A percentile compares a stretch with the other conserved stretches of the same genome.
Conservation (phyloP, 371 early-diverging fungal genomes). For the Mucor saturninus region DNA sequence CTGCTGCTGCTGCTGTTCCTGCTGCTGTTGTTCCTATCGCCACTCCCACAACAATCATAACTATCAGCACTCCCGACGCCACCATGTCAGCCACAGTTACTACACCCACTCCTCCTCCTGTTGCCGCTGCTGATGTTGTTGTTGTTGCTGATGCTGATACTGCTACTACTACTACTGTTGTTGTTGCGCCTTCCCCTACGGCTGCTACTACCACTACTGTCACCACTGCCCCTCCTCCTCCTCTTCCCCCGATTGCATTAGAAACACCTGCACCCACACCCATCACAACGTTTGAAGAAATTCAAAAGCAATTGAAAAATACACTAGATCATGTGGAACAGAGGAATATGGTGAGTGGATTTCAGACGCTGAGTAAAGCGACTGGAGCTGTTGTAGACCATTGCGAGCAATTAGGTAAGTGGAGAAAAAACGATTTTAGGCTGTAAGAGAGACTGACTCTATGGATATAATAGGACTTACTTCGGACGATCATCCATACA, state of each 20-base stretch:
- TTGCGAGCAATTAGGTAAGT: constrained; percentile 72
- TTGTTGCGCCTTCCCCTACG: too few relatives aligned
- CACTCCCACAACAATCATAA: too few relatives aligned
- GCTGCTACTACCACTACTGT: background rate
- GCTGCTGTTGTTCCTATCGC: too few relatives aligned
- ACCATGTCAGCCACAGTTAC: too few relatives aligned
- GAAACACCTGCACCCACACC: constrained; percentile 22
- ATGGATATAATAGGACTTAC: constrained; percentile 45
- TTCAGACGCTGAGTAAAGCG: constrained; percentile 72
- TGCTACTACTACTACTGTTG: background rate
- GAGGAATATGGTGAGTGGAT: constrained; percentile 71
- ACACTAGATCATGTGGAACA: constrained; percentile 72
- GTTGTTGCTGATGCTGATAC: background rate
- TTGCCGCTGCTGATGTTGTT: too few relatives aligned
- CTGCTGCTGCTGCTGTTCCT: too few relatives aligned
- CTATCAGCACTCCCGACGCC: too few relatives aligned
- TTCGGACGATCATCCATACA: constrained; percentile 56
- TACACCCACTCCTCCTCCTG: too few relatives aligned
- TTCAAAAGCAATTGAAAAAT: constrained; percentile 73
- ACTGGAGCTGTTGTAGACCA: constrained; percentile 75
- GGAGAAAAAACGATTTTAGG: background rate
- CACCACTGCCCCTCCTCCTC: background rate
- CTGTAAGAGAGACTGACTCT: too few relatives aligned
- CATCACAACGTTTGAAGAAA: constrained; percentile 63
- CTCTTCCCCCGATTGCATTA: background rate